Base-by-base conservation (phyloP, 176 grass and related monocot species). In the Rhynchospora tenuis region DNA sequence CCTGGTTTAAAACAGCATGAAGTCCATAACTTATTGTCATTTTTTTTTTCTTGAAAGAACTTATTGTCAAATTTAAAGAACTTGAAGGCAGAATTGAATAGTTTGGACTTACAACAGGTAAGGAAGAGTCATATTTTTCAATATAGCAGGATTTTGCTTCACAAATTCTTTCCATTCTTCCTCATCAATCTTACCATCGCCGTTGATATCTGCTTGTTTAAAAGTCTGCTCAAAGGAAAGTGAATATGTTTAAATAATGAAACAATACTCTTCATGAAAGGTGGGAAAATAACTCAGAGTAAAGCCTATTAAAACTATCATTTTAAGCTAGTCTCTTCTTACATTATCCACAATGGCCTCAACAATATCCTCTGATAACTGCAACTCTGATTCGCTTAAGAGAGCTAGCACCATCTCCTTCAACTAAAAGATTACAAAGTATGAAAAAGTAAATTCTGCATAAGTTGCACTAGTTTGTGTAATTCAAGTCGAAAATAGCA, bases 351-450 rank as follows among this genome's bases (percentile, higher is more conserved):
- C 94, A 59, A 97, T 97, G 4, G 72, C 38, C 54, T 88, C 82
- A 6, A 93, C 67, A 3, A 84, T 73, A 17, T 69, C 78, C 0
- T 97, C 94, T 0, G 91, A 88, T 56, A 97, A 87, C 3, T 12
- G 14, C 4, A 97, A 83, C 42, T 93, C 87, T 1, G 91, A 97
- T 82, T 97, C 91, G 24, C 88, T 85, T 10, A 91, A 78, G 38
- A 97, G 85, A 59, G 94, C 91, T 55, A 88, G 19, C 20, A 97
- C 91, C 94, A 97, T 91, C 66, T 97, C 91, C 83, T 83, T 94
- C 19, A 94, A 84, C 91, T 94, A 77, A 62, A 19, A 23, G 27
- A 84, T 22, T 8, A 47, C 29, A 50, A 68, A 42, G 50, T 11
- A 28, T 74, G 77, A 24, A 24, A 83, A 16, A 45, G 7, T 52